Percentiles rank a stretch among this genome's conserved stretches.
phyloP scores from a whole-genome alignment of 1,139 yeast genomes.

The Torulaspora pretoriensis region DNA sequence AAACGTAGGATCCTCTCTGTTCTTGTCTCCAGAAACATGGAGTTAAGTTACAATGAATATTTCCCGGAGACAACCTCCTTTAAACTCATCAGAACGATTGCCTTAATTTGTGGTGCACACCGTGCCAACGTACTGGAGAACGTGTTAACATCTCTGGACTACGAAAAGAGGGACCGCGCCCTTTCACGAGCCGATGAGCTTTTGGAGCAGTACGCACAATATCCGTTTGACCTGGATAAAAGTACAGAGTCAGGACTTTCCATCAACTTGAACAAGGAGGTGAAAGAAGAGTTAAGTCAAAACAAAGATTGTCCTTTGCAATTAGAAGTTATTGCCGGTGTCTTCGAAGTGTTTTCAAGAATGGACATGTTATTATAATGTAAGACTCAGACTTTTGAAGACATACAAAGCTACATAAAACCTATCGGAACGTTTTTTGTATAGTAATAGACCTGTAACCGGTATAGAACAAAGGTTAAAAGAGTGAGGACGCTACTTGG shows the following conservation, averaged over 20 bases:
- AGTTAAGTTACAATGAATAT: constrained; percentile 46
- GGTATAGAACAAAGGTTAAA: too few relatives aligned
- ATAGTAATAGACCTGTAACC: constrained; percentile 1
- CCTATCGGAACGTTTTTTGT: constrained; percentile 2
- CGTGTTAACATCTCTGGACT: constrained; percentile 70
- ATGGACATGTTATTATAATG: constrained; percentile 44
- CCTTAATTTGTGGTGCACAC: constrained; percentile 83
- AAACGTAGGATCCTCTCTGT: constrained; percentile 67
- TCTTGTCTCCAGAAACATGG: constrained; percentile 64
- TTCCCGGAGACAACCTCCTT: constrained; percentile 70
- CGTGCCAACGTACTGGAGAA: constrained; percentile 97
- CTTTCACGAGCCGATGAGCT: constrained; percentile 91
- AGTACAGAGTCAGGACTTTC: constrained; percentile 69
- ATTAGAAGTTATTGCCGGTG: constrained; percentile 89
- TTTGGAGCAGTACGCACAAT: constrained; percentile 74
- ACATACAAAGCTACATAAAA: constrained; percentile 7
- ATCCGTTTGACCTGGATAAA: constrained; percentile 63
- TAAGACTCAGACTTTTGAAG: neutral
- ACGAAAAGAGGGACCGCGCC: constrained; percentile 90
- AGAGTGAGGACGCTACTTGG: neutral
- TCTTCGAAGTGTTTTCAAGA: constrained; percentile 48
- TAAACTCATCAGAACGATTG: constrained; percentile 69
- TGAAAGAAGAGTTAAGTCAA: constrained; percentile 59
- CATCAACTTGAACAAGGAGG: constrained; percentile 65
- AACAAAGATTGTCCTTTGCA: constrained; percentile 60